A percentile compares a stretch with the other conserved stretches of the same genome.
These are phyloP conservation scores for Penicillium turbatum DNA, from an alignment of 495 filamentous ascomycete genomes.

Conservation along the genomic window DNA sequence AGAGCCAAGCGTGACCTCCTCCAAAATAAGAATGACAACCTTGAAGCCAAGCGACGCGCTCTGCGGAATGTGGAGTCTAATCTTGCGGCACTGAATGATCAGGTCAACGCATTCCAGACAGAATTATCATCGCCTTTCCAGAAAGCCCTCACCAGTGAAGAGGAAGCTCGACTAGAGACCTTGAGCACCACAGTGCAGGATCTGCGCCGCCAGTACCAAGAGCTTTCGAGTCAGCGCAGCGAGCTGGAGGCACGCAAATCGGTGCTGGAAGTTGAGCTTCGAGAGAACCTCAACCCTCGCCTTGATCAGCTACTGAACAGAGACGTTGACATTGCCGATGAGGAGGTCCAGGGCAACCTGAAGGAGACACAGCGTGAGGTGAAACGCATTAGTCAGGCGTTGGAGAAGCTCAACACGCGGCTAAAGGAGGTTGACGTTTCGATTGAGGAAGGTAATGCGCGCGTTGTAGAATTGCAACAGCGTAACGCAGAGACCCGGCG, in stretches of 20 bases:
- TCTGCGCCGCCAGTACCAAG: constrained; percentile 67
- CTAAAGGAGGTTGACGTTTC: constrained; percentile 67
- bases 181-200: constrained; percentile 65
- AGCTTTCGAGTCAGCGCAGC: constrained; percentile 65
- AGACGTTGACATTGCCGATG: constrained; percentile 64
- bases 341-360: constrained; percentile 58
- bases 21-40: constrained; percentile 66
- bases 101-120: constrained; percentile 65
- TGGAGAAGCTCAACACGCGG: constrained; percentile 59
- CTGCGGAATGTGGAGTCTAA: constrained; percentile 71
- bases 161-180: constrained; percentile 74
- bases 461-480: constrained; percentile 58
- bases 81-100: constrained; percentile 69
- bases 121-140: constrained; percentile 87
- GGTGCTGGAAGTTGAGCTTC: constrained; percentile 76
- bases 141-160: constrained; percentile 75
- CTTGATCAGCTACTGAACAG: constrained; percentile 82
- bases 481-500: constrained; percentile 62
- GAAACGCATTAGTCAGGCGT: constrained; percentile 62
- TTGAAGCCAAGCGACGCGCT: constrained; percentile 66
- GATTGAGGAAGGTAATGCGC: constrained; percentile 59
- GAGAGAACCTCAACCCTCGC: constrained; percentile 76
- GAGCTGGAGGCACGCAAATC: constrained; percentile 78
- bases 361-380: constrained; percentile 80
- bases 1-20: constrained; percentile 64